Evolutionary conservation across 768 basidiomycete species (phyloP), one percentile per base, ranked within the genome.

Genomic region (Russula emetica): DNA sequence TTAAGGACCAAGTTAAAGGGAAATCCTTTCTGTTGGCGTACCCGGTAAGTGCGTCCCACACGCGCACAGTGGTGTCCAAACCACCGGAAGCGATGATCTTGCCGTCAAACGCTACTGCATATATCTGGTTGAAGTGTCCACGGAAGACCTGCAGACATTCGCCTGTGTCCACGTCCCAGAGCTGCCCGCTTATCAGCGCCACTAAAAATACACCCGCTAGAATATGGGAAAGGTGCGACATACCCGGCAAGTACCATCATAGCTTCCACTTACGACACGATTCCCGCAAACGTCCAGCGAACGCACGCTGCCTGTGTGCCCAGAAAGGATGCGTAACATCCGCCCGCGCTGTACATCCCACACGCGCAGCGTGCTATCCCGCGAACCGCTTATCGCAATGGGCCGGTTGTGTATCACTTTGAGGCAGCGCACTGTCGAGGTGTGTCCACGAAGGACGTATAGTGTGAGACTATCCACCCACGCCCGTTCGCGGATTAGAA

Each of bases 1-100:
- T 28, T 30, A 28, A 40, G 26, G 26, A 5, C 26, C 38, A 18
- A 13, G 22, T 10, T 9, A 30, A 70, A 30, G 44, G 40, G 38
- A 14, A 61, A 40, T 5, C 10, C 16, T 13, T 60, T 54, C 11
- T 11, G 55, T 56, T 66, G 58, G 81, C 81, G 65, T 84, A 83
- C 0, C 84, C 83, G 0, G 90, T 78, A 60, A 91, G 82, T 7
- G 88, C 91, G 69, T 99, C 96, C 96, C 96, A 99, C 55, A 97
- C 88, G 71, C 97, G 96, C 59, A 98, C 94, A 22, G 97, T 94
- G 67, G 98, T 98, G 74, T 98, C 97, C 71, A 98, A 97, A 0
- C 94, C 96, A 2, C 96, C 96, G 68, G 92, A 94, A 0, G 96
- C 96, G 26, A 99, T 80, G 22, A 96, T 78, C 73, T 94, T 88